Evolutionary conservation across 2,329 filamentous ascomycete genomes (phyloP).

Genomic region (Bisporella sp.): DNA sequence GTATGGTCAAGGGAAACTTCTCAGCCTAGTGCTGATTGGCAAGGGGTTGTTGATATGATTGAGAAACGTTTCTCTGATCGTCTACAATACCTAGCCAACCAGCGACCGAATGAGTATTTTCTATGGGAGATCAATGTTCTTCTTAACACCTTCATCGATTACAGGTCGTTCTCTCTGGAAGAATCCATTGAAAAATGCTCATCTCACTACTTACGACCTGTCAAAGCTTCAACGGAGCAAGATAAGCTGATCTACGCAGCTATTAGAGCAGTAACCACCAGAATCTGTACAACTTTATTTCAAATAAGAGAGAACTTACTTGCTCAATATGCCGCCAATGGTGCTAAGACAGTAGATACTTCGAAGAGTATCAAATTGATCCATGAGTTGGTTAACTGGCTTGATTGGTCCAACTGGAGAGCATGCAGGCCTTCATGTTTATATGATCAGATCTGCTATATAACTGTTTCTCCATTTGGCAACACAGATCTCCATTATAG

Average conservation of each 20-base stretch:
- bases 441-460: neutral
- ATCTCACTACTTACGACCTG: constrained; percentile 34
- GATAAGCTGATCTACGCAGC: constrained; percentile 29
- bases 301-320: neutral
- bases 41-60: constrained; percentile 5
- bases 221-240: neutral
- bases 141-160: constrained; percentile 36
- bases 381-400: neutral
- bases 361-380: neutral
- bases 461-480: neutral
- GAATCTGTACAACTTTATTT: constrained; percentile 29
- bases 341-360: neutral
- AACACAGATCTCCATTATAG: neutral
- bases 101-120: constrained; percentile 11
- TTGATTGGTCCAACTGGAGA: neutral
- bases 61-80: constrained; percentile 2
- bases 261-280: constrained; percentile 29
- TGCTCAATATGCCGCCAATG: neutral
- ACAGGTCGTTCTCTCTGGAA: constrained; percentile 28
- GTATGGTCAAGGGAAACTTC: constrained; percentile 31
- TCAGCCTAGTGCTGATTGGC: constrained; percentile 1
- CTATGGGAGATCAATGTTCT: constrained; percentile 32
- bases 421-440: neutral
- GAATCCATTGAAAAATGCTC: constrained; percentile 39
- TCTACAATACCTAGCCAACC: constrained; percentile 2